These are phyloP conservation scores for Aureococcus anophagefferens DNA, from an alignment of 108 stramenopile species.

Conservation along the genomic window DNA sequence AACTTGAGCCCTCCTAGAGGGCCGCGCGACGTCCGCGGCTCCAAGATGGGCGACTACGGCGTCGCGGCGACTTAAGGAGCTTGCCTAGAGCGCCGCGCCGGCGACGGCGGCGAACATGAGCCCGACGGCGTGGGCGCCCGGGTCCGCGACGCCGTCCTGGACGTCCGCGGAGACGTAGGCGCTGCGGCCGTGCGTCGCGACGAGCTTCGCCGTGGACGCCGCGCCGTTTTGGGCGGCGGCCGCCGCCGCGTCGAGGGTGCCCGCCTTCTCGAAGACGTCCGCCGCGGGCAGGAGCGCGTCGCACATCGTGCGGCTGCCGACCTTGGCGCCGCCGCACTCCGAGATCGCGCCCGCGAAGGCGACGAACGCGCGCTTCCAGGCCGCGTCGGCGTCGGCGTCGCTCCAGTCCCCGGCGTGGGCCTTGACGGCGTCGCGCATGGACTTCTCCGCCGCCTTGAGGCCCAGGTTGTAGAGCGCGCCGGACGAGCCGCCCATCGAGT, in stretches of 20 bases:
- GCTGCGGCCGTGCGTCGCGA: not conserved
- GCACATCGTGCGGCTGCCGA: constrained; percentile 87
- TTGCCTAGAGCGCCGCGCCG: too few species aligned
- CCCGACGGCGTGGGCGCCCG: not conserved
- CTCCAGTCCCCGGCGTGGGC: too few species aligned
- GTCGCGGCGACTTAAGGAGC: too few species aligned
- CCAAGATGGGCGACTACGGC: too few species aligned
- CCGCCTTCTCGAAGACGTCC: constrained; percentile 27
- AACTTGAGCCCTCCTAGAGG: too few species aligned
- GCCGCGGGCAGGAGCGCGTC: constrained; percentile 82
- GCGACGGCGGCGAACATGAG: not conserved
- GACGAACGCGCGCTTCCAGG: constrained; percentile 42
- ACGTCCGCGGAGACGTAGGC: not conserved
- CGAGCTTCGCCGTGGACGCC: not conserved
- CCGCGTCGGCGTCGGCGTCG: constrained; percentile 28
- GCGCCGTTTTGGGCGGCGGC: not conserved
- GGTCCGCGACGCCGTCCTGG: not conserved
- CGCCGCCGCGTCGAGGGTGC: constrained; percentile 14
- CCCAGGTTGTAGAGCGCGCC: constrained; percentile 83
- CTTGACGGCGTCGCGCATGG: constrained; percentile 32
- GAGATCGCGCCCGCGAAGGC: constrained; percentile 74
- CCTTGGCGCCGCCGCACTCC: constrained; percentile 79
- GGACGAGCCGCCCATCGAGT: constrained; percentile 87
- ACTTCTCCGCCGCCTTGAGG: constrained; percentile 56
- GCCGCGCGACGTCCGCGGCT: too few species aligned